A percentile compares a stretch with the other conserved stretches of the same genome.
These are phyloP conservation scores for Dovyalis caffra DNA, from an alignment of 345 rosid genomes.

Conservation along the genomic window DNA sequence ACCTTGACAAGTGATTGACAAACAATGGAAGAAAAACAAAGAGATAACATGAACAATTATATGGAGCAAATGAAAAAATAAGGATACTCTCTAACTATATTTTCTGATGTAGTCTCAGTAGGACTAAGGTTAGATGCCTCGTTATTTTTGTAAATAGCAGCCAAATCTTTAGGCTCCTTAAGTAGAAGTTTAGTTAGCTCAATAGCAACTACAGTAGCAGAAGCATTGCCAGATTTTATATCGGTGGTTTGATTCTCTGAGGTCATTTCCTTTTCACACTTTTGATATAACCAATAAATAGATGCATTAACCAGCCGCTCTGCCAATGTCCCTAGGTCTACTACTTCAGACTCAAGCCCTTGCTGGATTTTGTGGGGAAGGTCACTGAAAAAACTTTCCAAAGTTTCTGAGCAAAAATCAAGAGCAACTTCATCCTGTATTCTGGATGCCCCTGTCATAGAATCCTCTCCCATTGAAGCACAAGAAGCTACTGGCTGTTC, in stretches of 20 bases:
- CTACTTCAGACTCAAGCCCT: conserved; percentile 74
- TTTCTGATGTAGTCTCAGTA: conserved; percentile 34
- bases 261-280: conserved; percentile 36
- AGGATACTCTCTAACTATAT: conserved; percentile 82
- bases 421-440: conserved; percentile 48
- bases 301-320: conserved; percentile 70
- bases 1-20: background rate
- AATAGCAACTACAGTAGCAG: conserved; percentile 33
- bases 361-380: conserved; percentile 60
- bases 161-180: conserved; percentile 71
- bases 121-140: conserved; percentile 36
- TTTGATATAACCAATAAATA: conserved; percentile 56
- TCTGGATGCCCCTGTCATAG: conserved; percentile 51
- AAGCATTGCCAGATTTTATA: conserved; percentile 28
- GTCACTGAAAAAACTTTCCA: conserved; percentile 53
- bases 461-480: conserved; percentile 60
- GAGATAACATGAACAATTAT: background rate
- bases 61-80: conserved; percentile 6
- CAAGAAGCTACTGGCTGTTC: conserved; percentile 50
- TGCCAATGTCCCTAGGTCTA: conserved; percentile 74
- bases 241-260: conserved; percentile 40
- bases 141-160: conserved; percentile 39
- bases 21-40: background rate
- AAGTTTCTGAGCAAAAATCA: conserved; percentile 44
- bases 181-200: conserved; percentile 59